Conservation (phyloP, 805 yeast species). For the Starmerella stigmatis region DNA sequence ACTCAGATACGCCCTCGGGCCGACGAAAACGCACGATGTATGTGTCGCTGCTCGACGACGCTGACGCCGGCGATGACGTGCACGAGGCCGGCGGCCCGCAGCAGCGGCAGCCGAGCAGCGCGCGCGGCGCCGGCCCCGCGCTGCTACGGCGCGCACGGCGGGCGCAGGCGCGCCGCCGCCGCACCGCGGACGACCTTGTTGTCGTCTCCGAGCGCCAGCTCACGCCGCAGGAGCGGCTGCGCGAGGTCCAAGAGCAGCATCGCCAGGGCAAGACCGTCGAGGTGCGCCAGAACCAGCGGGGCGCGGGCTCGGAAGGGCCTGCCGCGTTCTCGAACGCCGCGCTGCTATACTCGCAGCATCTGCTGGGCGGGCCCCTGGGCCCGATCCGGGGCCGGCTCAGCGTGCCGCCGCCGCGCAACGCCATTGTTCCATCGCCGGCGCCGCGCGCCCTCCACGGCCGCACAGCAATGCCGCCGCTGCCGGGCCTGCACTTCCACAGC, state of each 20-base stretch:
- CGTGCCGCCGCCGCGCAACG: conserved; percentile 1
- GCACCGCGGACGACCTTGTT: conserved; percentile 7
- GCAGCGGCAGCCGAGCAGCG: neutral
- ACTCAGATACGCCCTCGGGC: neutral
- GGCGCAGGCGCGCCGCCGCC: neutral
- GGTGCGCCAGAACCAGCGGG: neutral
- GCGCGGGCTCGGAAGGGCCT: neutral
- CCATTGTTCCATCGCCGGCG: neutral
- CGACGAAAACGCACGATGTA: conserved; percentile 2
- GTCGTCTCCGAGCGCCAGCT: conserved; percentile 12
- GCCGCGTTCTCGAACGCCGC: neutral
- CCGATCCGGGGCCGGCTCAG: neutral
- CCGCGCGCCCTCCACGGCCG: neutral
- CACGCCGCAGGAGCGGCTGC: conserved; percentile 18
- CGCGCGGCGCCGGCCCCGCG: too few species aligned
- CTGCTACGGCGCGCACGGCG: too few species aligned
- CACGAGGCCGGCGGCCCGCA: neutral
- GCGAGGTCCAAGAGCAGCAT: conserved; percentile 16
- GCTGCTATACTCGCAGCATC: neutral
- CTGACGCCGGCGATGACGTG: neutral
- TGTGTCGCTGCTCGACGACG: conserved; percentile 5
- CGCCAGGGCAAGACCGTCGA: conserved; percentile 13
- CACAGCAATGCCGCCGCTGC: neutral
- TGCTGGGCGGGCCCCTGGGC: conserved; percentile 1
- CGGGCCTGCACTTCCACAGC: neutral